Conservation (phyloP, 352 stramenopile genomes). For the Stramenopiles sp. region DNA sequence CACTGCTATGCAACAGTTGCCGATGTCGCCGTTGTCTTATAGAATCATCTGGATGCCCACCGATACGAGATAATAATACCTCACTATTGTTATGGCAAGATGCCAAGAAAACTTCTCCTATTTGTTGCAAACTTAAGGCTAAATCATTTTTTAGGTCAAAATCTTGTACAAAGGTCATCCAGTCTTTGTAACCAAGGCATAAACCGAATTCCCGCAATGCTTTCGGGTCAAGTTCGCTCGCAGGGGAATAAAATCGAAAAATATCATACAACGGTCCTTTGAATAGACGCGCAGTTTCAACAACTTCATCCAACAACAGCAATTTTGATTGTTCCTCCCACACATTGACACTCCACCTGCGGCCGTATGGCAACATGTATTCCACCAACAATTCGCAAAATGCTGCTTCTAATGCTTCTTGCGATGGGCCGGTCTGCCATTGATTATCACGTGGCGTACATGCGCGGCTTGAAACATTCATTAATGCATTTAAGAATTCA, state of each 20-base stretch:
- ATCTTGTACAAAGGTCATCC: constrained; percentile 44
- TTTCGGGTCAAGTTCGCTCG: constrained; percentile 27
- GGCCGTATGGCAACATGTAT: constrained; percentile 34
- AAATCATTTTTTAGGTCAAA: constrained; percentile 43
- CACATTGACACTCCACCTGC: constrained; percentile 30
- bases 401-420: constrained; percentile 31
- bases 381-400: constrained; percentile 37
- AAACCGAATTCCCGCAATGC: no score
- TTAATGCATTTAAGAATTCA: constrained; percentile 45
- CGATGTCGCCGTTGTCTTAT: no score
- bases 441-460: constrained; percentile 22
- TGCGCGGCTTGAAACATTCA: constrained; percentile 31
- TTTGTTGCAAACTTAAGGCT: constrained; percentile 40
- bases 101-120: constrained; percentile 40
- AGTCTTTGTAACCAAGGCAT: constrained; percentile 44
- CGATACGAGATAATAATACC: no score
- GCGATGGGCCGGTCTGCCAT: constrained; percentile 18
- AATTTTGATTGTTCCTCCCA: constrained; percentile 33
- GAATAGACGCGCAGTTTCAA: constrained; percentile 39
- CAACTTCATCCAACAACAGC: constrained; percentile 30
- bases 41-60: no score
- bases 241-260: constrained; percentile 48
- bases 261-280: constrained; percentile 39
- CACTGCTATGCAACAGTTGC: no score
- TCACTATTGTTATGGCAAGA: constrained; percentile 28